Evolutionary conservation across 805 yeast genomes (phyloP).

Genomic region (Pichia cephalocereana): DNA sequence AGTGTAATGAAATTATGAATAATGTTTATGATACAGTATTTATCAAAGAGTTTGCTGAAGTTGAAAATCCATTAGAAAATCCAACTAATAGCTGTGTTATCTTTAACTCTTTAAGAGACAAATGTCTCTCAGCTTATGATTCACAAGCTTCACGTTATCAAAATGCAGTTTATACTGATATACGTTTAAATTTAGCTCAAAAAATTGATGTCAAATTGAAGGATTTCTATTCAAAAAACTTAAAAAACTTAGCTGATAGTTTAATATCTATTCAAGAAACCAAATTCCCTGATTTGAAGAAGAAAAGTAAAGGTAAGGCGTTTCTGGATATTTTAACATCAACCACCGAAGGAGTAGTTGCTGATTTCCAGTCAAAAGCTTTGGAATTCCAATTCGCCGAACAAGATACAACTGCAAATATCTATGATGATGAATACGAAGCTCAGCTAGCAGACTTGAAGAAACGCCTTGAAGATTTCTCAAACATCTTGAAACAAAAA

Average conservation of each 20-base stretch:
- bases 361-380: constrained; percentile 14
- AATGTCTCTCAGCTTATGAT: constrained; percentile 50
- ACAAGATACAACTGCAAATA: constrained; percentile 21
- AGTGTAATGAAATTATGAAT: constrained; percentile 81
- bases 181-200: constrained; percentile 38
- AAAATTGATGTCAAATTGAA: constrained; percentile 40
- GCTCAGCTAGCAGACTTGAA: constrained; percentile 1
- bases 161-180: constrained; percentile 54
- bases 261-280: constrained; percentile 25
- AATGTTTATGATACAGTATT: constrained; percentile 33
- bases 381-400: neutral
- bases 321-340: neutral
- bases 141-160: constrained; percentile 69
- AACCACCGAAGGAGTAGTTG: constrained; percentile 16
- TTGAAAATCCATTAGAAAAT: constrained; percentile 13
- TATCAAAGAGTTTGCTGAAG: constrained; percentile 14
- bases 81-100: constrained; percentile 31
- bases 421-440: constrained; percentile 24
- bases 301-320: neutral
- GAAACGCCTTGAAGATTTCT: neutral
- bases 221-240: constrained; percentile 34
- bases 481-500: constrained; percentile 26
- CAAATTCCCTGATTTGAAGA: constrained; percentile 15
- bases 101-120: constrained; percentile 35
- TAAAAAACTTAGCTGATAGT: constrained; percentile 29